A percentile compares a stretch with the other conserved stretches of the same genome.
These are phyloP conservation scores for Aspergillus sp. DNA, from an alignment of 2,329 filamentous ascomycete species.

Conservation along the genomic window DNA sequence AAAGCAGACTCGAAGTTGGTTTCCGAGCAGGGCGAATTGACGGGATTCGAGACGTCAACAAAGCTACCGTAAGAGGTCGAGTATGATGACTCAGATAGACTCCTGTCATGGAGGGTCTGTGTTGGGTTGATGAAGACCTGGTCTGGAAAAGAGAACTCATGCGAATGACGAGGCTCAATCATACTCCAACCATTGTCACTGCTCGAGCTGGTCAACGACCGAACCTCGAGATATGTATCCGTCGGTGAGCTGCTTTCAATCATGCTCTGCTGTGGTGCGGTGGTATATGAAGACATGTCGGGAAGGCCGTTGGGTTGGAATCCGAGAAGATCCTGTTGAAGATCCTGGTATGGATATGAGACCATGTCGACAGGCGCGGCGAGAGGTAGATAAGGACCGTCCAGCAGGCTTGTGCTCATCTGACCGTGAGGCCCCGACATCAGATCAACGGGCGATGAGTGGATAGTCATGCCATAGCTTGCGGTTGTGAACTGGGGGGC, in stretches of 20 bases:
- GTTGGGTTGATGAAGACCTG: slow-evolving; percentile 85
- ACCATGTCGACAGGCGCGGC: slow-evolving; percentile 64
- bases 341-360: slow-evolving; percentile 74
- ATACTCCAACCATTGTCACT: slow-evolving; percentile 86
- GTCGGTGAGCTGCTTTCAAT: slow-evolving; percentile 65
- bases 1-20: slow-evolving; percentile 62
- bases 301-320: slow-evolving; percentile 50
- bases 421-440: slow-evolving; percentile 61
- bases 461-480: slow-evolving; percentile 53
- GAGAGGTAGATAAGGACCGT: slow-evolving; percentile 58
- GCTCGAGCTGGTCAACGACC: slow-evolving; percentile 75
- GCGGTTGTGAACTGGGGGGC: slow-evolving; percentile 55
- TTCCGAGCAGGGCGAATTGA: slow-evolving; percentile 82
- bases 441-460: slow-evolving; percentile 53
- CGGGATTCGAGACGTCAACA: slow-evolving; percentile 76
- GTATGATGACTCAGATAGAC: slow-evolving; percentile 79
- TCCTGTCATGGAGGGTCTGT: slow-evolving; percentile 84
- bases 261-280: slow-evolving; percentile 42
- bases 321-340: slow-evolving; percentile 67
- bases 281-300: slow-evolving; percentile 40
- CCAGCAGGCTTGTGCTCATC: slow-evolving; percentile 62
- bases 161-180: slow-evolving; percentile 72
- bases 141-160: slow-evolving; percentile 65
- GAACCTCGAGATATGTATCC: slow-evolving; percentile 78
- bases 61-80: slow-evolving; percentile 75